Conservation (phyloP, 306 rosid genomes). For the Oemleria cerasiformis region DNA sequence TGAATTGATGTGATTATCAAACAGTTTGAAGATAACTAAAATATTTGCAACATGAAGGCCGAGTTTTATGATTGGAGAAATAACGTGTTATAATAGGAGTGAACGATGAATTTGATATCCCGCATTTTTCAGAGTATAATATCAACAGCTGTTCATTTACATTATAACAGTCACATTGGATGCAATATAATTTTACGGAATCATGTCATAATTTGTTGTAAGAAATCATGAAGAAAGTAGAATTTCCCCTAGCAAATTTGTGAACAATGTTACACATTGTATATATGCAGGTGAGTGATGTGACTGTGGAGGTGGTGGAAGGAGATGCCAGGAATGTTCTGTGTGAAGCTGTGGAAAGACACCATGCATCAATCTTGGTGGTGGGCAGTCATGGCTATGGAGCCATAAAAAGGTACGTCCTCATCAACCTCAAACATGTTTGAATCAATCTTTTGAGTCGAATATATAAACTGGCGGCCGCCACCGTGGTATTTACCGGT, state of each 20-base stretch:
- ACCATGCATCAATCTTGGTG: slow-evolving; percentile 67
- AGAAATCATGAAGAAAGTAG: not conserved
- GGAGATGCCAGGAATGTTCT: slow-evolving; percentile 80
- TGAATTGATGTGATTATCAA: not conserved
- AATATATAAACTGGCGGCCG: not conserved
- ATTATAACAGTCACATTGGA: no score
- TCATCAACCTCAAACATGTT: not conserved
- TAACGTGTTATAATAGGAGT: no score
- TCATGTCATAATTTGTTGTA: no score
- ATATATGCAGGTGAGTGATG: slow-evolving; percentile 35
- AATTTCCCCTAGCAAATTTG: not conserved
- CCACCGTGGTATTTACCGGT: no score
- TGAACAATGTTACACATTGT: not conserved
- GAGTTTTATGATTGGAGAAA: not conserved
- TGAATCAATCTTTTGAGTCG: not conserved
- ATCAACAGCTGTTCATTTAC: no score
- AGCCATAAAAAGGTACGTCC: slow-evolving; percentile 29
- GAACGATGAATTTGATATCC: no score
- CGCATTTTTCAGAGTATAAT: no score
- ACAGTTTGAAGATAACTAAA: no score
- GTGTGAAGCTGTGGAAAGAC: slow-evolving; percentile 64
- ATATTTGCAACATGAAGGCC: not conserved
- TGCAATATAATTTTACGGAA: no score
- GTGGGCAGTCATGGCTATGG: slow-evolving; percentile 86
- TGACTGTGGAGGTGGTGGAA: slow-evolving; percentile 47